A percentile compares a stretch with the other conserved stretches of the same genome.
phyloP scores from a whole-genome alignment of 345 rosid genomes.

The Gynandropsis gynandra region DNA sequence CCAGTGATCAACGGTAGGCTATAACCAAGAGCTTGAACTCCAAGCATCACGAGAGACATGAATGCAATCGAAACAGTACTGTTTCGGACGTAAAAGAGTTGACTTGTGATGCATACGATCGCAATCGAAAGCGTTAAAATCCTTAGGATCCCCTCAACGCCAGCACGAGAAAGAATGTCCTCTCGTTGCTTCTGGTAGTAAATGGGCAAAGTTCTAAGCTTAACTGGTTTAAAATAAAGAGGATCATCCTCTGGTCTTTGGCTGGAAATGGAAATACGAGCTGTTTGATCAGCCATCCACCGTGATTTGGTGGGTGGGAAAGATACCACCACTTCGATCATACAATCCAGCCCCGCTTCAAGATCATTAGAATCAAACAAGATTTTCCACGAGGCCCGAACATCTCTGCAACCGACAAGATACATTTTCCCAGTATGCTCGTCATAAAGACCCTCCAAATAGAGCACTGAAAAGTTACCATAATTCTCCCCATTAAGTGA shows the following conservation, averaged over 20 bases:
- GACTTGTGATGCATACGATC: constrained; percentile 60
- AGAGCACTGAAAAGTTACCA: constrained; percentile 56
- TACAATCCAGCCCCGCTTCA: constrained; percentile 80
- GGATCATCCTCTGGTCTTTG: constrained; percentile 71
- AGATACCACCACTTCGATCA: constrained; percentile 48
- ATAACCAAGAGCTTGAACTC: constrained; percentile 80
- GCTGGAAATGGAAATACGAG: constrained; percentile 59
- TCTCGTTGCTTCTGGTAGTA: constrained; percentile 72
- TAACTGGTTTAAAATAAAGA: constrained; percentile 42
- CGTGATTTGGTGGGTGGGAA: constrained; percentile 74
- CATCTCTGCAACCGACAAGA: constrained; percentile 84
- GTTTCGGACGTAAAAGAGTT: constrained; percentile 46
- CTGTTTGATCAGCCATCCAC: constrained; percentile 77
- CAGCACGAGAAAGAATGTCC: constrained; percentile 68
- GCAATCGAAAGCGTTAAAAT: constrained; percentile 63
- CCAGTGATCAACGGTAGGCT: constrained; percentile 78
- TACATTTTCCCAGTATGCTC: constrained; percentile 69
- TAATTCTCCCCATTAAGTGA: constrained; percentile 34
- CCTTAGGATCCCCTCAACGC: constrained; percentile 71
- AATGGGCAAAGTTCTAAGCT: constrained; percentile 57
- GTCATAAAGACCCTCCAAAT: constrained; percentile 79
- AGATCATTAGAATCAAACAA: constrained; percentile 71
- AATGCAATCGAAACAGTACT: constrained; percentile 41
- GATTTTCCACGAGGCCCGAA: constrained; percentile 67
- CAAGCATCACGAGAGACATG: constrained; percentile 76